These are phyloP conservation scores for Ambrosia trifida DNA, from an alignment of 129 eudicot species.

Conservation along the genomic window DNA sequence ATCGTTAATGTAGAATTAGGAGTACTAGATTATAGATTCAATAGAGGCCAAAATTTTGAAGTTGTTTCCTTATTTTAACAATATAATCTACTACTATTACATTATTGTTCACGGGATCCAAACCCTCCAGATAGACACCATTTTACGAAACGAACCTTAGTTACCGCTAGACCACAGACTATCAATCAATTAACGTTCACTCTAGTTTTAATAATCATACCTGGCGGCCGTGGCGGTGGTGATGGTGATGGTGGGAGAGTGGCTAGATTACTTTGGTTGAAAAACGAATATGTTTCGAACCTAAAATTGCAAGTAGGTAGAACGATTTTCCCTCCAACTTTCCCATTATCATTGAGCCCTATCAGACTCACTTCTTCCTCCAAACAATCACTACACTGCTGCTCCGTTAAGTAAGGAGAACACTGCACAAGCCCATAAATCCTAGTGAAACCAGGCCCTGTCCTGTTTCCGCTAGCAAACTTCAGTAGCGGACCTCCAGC, in stretches of 20 bases:
- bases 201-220: no score
- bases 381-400: not conserved
- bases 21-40: no score
- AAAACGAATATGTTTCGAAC: not conserved
- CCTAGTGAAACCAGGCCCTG: not conserved
- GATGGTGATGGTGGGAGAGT: not conserved
- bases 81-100: no score
- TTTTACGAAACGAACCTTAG: no score
- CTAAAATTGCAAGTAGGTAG: not conserved
- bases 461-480: not conserved
- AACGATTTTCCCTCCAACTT: not conserved
- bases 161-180: no score
- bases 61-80: no score
- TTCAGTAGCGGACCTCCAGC: not conserved
- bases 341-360: not conserved
- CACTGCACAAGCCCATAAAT: not conserved
- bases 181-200: no score
- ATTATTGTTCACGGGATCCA: no score
- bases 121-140: no score
- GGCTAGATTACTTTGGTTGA: no score
- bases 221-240: not conserved
- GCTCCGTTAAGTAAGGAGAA: not conserved
- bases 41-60: no score
- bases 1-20: no score
- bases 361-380: not conserved